These are phyloP conservation scores for Rhizophora mangle DNA, from an alignment of 345 rosid genomes.

Conservation along the genomic window DNA sequence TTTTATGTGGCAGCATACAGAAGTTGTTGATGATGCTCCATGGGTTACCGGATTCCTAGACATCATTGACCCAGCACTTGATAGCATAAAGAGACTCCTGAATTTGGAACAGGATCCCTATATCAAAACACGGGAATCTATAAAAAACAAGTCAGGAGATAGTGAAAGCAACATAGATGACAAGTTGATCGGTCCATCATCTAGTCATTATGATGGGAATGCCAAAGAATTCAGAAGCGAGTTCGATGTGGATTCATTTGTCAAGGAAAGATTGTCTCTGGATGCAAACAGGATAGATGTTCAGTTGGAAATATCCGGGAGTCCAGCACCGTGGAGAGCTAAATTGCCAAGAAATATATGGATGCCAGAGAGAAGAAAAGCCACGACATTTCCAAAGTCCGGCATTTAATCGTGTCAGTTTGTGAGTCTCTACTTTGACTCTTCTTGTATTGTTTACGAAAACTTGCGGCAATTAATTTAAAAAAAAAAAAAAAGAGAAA, in stretches of 20 bases:
- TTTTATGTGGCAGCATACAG: constrained; percentile 58
- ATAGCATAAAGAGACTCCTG: constrained; percentile 75
- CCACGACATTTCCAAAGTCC: constrained; percentile 11
- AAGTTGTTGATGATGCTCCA: constrained; percentile 88
- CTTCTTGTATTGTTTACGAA: too few species aligned
- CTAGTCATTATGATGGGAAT: constrained; percentile 28
- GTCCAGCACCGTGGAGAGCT: constrained; percentile 19
- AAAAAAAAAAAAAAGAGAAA: too few species aligned
- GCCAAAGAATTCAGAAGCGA: constrained; percentile 32
- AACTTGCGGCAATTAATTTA: too few species aligned
- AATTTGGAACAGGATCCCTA: constrained; percentile 55
- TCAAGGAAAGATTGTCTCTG: constrained; percentile 47
- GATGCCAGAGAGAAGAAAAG: constrained; percentile 29
- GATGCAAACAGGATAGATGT: constrained; percentile 57
- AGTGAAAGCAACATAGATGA: constrained; percentile 24
- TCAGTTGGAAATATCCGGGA: constrained; percentile 35
- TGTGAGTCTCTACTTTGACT: too few species aligned
- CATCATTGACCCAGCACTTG: constrained; percentile 87
- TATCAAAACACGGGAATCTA: constrained; percentile 30
- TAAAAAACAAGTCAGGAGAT: constrained; percentile 20
- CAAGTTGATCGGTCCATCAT: constrained; percentile 16
- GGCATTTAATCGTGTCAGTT: background rate
- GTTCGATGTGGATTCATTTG: constrained; percentile 63
- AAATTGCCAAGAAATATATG: constrained; percentile 38
- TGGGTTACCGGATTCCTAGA: constrained; percentile 87